Evolutionary conservation across 441 rosid genomes (phyloP), one percentile per base, ranked within the genome.

Genomic region (Adansonia rubrostipa): DNA sequence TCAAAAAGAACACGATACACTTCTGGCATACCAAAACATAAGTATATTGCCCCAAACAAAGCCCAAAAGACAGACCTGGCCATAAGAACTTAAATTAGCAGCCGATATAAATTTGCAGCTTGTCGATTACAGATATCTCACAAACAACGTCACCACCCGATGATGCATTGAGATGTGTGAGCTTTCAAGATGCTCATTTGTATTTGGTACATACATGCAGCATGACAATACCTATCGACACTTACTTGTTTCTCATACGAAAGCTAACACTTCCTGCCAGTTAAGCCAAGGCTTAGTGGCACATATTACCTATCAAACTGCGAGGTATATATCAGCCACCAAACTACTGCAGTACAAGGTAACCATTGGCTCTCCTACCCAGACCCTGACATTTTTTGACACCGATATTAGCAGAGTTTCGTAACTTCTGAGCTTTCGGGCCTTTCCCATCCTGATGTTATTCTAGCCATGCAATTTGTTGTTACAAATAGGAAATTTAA

Each of bases 11-110:
- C 89, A 60, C 96, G 94, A 76, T 92, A 96, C 60, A 96, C 99
- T 86, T 96, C 98, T 15, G 98, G 99, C 95, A 96, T 87, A 66
- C 98, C 99, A 81, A 89, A 96, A 74, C 98, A 92, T 53, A 96
- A 78, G 84, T 94, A 96, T 81, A 94, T 96, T 33, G 98, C 98
- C 77, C 98, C 99, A 83, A 92, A 92, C 83, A 94, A 76, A 58
- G 99, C 99, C 96, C 95, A 94, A 80, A 96, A 96, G 65, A 92
- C 97, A 66, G 97, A 91, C 87, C 98, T 92, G 85, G 36, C 74
- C 82, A 79, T 4, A 80, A 69, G 47, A 73, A 82, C 33, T 54
- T 75, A 51, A 77, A 63, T 78, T 54, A 77, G 70, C 17, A 61
- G 40, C 5, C 15, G 60, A 17, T 51, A 60, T 72, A 17, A n/a